Conservation (phyloP, 108 stramenopile species). For the Fragilaria radians region DNA sequence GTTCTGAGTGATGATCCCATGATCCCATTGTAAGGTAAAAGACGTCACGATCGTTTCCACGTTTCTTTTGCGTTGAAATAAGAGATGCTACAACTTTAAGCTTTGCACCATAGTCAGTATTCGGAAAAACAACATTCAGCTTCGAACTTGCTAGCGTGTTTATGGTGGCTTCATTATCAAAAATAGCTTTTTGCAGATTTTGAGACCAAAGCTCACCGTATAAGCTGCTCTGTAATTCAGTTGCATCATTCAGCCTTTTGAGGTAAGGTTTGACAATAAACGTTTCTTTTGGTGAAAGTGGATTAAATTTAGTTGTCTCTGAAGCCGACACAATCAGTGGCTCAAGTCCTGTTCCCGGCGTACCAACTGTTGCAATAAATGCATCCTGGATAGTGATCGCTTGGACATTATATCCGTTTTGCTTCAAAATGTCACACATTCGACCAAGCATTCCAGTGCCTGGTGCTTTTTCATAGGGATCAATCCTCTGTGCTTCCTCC, state of each 20-base stretch:
- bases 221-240: conserved; percentile 20
- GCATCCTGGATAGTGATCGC: too few species aligned
- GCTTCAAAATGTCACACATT: conserved; percentile 35
- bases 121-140: conserved; percentile 18
- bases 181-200: conserved; percentile 21
- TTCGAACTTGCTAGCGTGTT: conserved; percentile 3
- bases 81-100: conserved; percentile 25
- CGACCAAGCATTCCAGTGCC: conserved; percentile 46
- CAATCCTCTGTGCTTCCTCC: conserved; percentile 24
- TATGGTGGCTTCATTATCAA: conserved; percentile 20
- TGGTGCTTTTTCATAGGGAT: conserved; percentile 17
- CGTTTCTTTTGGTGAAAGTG: too few species aligned
- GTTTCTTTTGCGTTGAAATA: conserved; percentile 21
- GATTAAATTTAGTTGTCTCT: too few species aligned
- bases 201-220: conserved; percentile 49
- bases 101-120: conserved; percentile 8
- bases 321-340: too few species aligned
- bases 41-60: conserved; percentile 31
- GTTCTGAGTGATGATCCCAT: conserved; percentile 42
- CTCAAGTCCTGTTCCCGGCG: too few species aligned
- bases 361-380: too few species aligned
- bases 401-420: too few species aligned
- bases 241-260: conserved; percentile 29
- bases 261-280: too few species aligned
- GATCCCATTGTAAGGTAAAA: conserved; percentile 46